phyloP scores from a whole-genome alignment of 108 stramenopile genomes.

The Nannochloropsis salina region DNA sequence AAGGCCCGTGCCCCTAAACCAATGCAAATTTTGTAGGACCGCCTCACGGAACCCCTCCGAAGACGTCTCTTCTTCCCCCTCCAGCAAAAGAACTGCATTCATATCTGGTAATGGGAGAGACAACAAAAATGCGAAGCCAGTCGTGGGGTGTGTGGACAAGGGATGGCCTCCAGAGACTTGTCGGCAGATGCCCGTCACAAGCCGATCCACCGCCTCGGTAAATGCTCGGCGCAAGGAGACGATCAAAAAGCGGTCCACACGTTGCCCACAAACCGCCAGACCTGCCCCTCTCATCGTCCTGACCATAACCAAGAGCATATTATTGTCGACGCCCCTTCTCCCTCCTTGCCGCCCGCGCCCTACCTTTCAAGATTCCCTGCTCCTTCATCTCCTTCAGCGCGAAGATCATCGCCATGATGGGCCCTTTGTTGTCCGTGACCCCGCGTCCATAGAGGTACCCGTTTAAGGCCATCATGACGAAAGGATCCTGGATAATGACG shows the following conservation, averaged over 20 bases:
- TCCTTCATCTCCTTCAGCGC: slow-evolving; percentile 27
- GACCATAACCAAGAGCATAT: no score
- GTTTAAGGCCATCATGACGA: slow-evolving; percentile 25
- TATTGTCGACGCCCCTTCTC: neutral
- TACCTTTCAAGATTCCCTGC: neutral
- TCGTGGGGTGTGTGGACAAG: neutral
- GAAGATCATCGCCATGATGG: slow-evolving; percentile 33
- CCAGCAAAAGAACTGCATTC: slow-evolving; percentile 33
- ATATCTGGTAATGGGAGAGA: neutral
- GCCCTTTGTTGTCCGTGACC: slow-evolving; percentile 41
- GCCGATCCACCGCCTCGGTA: no score
- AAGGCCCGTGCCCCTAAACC: neutral
- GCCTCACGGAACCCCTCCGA: slow-evolving; percentile 23
- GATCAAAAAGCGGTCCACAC: no score
- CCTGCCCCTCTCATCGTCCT: no score
- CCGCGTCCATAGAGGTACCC: slow-evolving; percentile 44
- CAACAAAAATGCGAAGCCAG: neutral
- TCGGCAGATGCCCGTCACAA: neutral
- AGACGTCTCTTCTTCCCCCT: slow-evolving; percentile 39
- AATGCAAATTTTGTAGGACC: slow-evolving; percentile 23
- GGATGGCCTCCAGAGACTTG: neutral
- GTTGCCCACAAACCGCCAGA: no score
- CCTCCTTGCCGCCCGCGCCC: neutral
- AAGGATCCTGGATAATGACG: slow-evolving; percentile 18
- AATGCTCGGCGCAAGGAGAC: no score